phyloP scores from a whole-genome alignment of 495 filamentous ascomycete genomes.

The Xanthoparmelia taractica region DNA sequence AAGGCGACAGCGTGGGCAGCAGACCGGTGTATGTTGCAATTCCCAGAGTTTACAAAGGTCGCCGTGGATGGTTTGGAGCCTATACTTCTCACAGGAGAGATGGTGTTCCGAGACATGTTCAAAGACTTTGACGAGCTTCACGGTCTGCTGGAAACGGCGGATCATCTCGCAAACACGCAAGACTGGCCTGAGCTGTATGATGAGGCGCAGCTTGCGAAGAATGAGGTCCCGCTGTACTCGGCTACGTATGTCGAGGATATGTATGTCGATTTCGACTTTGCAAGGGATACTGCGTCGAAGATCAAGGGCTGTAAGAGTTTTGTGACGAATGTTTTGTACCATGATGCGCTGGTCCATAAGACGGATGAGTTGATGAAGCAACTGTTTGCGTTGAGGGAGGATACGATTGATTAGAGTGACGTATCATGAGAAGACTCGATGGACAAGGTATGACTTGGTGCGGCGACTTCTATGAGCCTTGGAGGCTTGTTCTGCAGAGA shows the following conservation, averaged over 20 bases:
- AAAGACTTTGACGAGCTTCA: conserved; percentile 64
- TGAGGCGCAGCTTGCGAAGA: conserved; percentile 58
- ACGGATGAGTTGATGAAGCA: conserved; percentile 65
- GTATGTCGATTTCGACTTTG: conserved; percentile 77
- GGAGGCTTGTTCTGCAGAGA: background rate
- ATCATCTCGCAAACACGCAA: conserved; percentile 55
- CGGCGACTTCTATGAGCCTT: background rate
- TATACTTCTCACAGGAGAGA: conserved; percentile 83
- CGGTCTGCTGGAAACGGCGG: conserved; percentile 54
- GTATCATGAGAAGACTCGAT: background rate
- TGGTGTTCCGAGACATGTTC: conserved; percentile 81
- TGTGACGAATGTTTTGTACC: conserved; percentile 79
- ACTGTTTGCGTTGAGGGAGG: conserved; percentile 64
- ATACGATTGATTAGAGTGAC: conserved; percentile 52
- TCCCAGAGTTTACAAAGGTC: conserved; percentile 37
- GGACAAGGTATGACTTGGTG: background rate
- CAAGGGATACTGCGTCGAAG: conserved; percentile 62
- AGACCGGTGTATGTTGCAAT: conserved; percentile 40
- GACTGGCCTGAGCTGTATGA: conserved; percentile 77
- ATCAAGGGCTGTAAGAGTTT: conserved; percentile 73
- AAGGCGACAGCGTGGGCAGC: conserved; percentile 58
- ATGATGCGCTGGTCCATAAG: conserved; percentile 67
- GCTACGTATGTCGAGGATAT: conserved; percentile 86
- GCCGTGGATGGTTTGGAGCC: conserved; percentile 38
- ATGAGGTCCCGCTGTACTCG: conserved; percentile 82